Base-by-base conservation (phyloP, 1,284 basidiomycete genomes). In the Pyrrhoderma noxium region DNA sequence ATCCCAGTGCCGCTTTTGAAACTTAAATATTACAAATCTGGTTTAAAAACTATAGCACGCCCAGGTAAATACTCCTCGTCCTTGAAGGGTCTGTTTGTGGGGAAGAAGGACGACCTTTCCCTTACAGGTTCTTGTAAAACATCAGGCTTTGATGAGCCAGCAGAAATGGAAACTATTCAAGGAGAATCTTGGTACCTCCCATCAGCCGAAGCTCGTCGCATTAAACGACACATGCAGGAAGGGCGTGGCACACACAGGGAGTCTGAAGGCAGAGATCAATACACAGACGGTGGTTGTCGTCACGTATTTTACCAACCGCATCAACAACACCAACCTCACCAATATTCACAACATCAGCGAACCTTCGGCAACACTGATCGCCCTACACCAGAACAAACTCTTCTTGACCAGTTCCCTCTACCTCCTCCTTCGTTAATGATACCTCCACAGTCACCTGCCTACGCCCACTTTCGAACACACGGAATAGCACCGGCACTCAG, bases 161-260 rank as follows among this genome's bases (percentile, higher is more conserved):
- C 14, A 8, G 51, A 52, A 18, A 52, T 52, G 51, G 51, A 52
- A 27, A 52, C 37, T 18, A 31, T 52, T 14, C 37, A 52, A 11
- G 51, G 51, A 44, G 51, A 52, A 27, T 47, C 51, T 9, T 52
- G 51, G 51, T 52, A 52, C 45, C 45, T 52, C n/a, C 51, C 51
- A 2, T 52, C 51, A 9, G 51, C 51, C 3, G 35, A 37, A n/a
- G 25, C 38, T n/a, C 22, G 39, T 13, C 35, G 44, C 16, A 21
- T 31, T 40, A 22, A 52, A 36, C 39, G 36, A 35, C n/a, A 41
- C 8, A n/a, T 14, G 23, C 51, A 39, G 8, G 23, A 46, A 25
- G 43, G 36, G 19, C 45, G 21, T 18, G 44, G 5, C 16, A 14
- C 9, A 14, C 38, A 14, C 14, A 5, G 5, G 27, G 27, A 11